phyloP scores from a whole-genome alignment of 1,284 basidiomycete genomes.

The Papiliotrema laurentii region DNA sequence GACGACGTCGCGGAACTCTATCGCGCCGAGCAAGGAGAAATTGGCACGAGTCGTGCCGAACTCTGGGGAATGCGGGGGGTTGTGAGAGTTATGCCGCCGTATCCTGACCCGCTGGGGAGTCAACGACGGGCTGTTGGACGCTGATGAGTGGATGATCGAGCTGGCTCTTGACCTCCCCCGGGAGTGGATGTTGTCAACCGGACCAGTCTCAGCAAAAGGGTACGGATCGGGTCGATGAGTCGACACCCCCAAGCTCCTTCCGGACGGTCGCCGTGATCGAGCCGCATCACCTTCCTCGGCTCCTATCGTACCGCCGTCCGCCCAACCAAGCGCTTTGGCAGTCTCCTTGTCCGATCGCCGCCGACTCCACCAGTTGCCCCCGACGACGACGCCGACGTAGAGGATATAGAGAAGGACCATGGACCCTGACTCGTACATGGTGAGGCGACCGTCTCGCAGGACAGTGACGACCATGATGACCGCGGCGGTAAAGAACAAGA shows the following conservation, averaged over 20 bases:
- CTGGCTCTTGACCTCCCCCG: background rate
- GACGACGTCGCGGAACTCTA: slow-evolving; percentile 89
- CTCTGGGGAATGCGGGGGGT: slow-evolving; percentile 1
- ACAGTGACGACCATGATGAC: slow-evolving; percentile 69
- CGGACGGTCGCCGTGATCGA: background rate
- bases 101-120: background rate
- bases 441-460: slow-evolving; percentile 71
- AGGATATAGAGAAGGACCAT: slow-evolving; percentile 71
- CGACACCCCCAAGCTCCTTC: background rate
- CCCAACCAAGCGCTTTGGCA: slow-evolving; percentile 8
- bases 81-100: background rate
- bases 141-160: background rate
- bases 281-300: background rate
- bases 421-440: slow-evolving; percentile 65
- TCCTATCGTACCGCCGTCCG: background rate
- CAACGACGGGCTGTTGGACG: background rate
- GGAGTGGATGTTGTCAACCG: background rate
- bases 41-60: slow-evolving; percentile 37
- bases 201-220: too few species aligned
- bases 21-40: slow-evolving; percentile 84
- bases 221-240: background rate
- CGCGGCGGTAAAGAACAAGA: slow-evolving; percentile 84
- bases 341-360: slow-evolving; percentile 52
- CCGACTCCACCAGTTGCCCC: slow-evolving; percentile 67
- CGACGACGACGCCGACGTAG: slow-evolving; percentile 74